phyloP scores from a whole-genome alignment of 495 filamentous ascomycete species.

The Neurospora hispaniola region DNA sequence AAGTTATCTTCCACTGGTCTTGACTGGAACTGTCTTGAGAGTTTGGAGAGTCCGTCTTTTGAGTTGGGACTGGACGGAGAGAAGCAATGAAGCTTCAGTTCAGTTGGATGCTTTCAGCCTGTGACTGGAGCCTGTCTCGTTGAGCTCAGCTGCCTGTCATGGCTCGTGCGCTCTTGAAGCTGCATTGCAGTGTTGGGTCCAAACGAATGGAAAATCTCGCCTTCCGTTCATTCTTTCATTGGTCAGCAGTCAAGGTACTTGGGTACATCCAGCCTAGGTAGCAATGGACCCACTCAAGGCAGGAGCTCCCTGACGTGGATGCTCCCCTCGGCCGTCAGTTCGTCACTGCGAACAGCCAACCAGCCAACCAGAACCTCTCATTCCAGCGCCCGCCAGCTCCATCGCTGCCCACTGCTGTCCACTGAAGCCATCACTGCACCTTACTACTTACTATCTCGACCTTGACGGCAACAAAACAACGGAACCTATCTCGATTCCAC shows the following conservation, averaged over 20 bases:
- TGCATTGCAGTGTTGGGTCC: too few relatives aligned
- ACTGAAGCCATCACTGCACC: neutral
- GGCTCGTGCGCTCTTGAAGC: neutral
- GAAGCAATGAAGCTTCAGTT: neutral
- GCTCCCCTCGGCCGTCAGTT: neutral
- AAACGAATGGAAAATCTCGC: neutral
- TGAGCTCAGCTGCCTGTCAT: neutral
- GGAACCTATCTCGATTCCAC: neutral
- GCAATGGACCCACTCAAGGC: constrained; percentile 14
- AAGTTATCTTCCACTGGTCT: neutral
- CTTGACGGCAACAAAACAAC: neutral
- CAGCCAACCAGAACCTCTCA: neutral
- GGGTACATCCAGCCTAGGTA: neutral
- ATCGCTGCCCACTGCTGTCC: neutral
- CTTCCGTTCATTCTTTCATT: neutral
- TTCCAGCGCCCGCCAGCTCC: constrained; percentile 2
- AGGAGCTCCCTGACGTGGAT: constrained; percentile 30
- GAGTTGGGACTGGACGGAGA: neutral
- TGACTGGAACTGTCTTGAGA: neutral
- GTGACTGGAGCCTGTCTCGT: neutral
- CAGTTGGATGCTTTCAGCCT: neutral
- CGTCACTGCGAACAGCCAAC: neutral
- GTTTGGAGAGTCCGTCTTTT: neutral
- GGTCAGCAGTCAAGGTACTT: neutral
- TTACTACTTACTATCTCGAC: neutral